phyloP scores from a whole-genome alignment of 352 stramenopile genomes.

The Phytophthora fragariaefolia region DNA sequence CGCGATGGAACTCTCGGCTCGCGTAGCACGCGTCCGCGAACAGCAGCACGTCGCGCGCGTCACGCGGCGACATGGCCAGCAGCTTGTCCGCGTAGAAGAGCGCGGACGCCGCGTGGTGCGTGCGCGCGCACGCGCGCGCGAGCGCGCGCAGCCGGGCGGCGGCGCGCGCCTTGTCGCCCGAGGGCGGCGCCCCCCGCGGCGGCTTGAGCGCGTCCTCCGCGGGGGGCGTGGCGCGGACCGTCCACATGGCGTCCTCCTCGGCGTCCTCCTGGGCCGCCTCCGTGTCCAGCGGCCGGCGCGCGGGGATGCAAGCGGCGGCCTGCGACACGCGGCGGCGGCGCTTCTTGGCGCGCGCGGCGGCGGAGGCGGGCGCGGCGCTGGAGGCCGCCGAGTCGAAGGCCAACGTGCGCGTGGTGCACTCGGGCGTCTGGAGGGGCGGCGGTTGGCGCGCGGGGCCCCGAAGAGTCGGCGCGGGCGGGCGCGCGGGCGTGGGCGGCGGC shows the following conservation, averaged over 20 bases:
- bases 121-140: constrained; percentile 52
- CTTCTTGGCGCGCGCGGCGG: constrained; percentile 38
- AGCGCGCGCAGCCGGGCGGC: constrained; percentile 48
- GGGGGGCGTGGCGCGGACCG: constrained; percentile 3
- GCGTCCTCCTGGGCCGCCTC: constrained; percentile 8
- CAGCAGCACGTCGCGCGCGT: constrained; percentile 67
- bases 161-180: not conserved
- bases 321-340: constrained; percentile 43
- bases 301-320: constrained; percentile 41
- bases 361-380: constrained; percentile 31
- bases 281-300: constrained; percentile 19
- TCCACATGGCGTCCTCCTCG: constrained; percentile 20
- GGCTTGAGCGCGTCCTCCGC: constrained; percentile 15
- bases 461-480: constrained; percentile 28
- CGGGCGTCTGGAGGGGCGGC: constrained; percentile 50
- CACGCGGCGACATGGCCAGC: constrained; percentile 53
- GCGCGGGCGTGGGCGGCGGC: constrained; percentile 19
- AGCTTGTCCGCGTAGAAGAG: constrained; percentile 88
- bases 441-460: constrained; percentile 33
- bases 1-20: constrained; percentile 75
- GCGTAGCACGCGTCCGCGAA: constrained; percentile 80
- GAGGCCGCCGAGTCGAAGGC: constrained; percentile 49
- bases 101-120: constrained; percentile 60
- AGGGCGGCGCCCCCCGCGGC: not conserved
- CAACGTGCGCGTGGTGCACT: constrained; percentile 50